These are phyloP conservation scores for Podosphaera fusca DNA, from an alignment of 2,329 filamentous ascomycete genomes.

Conservation along the genomic window DNA sequence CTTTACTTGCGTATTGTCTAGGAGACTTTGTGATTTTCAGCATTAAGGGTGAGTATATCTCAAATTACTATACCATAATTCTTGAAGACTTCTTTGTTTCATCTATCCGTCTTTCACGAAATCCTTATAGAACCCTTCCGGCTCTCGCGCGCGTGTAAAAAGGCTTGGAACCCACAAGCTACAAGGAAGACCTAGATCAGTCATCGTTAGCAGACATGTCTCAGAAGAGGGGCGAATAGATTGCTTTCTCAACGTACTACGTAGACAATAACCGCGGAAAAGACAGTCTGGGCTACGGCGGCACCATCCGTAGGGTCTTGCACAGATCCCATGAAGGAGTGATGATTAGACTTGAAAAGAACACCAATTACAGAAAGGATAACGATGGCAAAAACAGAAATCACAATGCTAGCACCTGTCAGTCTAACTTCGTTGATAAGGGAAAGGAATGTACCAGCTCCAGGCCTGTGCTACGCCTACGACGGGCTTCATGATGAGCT, in stretches of 20 bases:
- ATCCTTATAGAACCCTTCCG: constrained; percentile 66
- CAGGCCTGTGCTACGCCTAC: constrained; percentile 82
- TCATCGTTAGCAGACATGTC: neutral
- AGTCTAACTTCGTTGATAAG: neutral
- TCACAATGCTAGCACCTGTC: constrained; percentile 36
- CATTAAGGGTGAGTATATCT: constrained; percentile 8
- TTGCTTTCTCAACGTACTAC: constrained; percentile 34
- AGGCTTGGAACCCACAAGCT: constrained; percentile 77
- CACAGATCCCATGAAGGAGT: constrained; percentile 57
- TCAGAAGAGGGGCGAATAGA: neutral
- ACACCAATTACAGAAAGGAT: constrained; percentile 40
- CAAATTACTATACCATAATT: neutral
- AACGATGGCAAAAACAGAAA: constrained; percentile 41
- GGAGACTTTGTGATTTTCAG: too few relatives aligned
- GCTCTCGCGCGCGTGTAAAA: constrained; percentile 64
- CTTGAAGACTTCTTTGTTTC: too few relatives aligned
- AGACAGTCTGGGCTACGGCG: constrained; percentile 65
- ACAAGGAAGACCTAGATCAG: constrained; percentile 52
- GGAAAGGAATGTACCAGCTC: constrained; percentile 48
- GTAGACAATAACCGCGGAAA: constrained; percentile 74
- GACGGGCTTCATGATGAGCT: constrained; percentile 60
- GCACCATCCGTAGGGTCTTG: constrained; percentile 46
- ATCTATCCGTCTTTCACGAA: constrained; percentile 10
- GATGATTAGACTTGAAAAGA: constrained; percentile 60
- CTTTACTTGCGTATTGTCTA: too few relatives aligned